Conservation (phyloP, 2,329 filamentous ascomycete species). For the Paecilomyces sp. region DNA sequence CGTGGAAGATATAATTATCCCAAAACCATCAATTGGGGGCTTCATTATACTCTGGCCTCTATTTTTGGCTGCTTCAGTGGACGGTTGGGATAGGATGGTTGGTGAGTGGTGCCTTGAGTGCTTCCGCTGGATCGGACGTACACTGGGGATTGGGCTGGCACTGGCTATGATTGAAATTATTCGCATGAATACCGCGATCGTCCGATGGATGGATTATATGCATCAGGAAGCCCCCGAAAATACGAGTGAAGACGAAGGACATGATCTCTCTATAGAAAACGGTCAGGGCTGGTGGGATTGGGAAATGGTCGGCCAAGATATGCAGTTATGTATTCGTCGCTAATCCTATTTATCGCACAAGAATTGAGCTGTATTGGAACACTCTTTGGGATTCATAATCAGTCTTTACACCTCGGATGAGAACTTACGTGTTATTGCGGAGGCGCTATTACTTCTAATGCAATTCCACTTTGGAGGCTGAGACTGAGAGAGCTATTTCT, state of each 20-base stretch:
- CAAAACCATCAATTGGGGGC: conserved; percentile 24
- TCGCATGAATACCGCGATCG: conserved; percentile 16
- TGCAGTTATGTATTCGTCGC: background rate
- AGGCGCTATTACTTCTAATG: background rate
- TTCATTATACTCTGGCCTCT: conserved; percentile 31
- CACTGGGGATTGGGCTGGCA: conserved; percentile 32
- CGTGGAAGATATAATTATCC: conserved; percentile 8
- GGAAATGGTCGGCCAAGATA: background rate
- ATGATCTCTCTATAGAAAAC: background rate
- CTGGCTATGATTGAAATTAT: conserved; percentile 27
- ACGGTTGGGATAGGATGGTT: conserved; percentile 17
- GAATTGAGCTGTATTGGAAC: background rate
- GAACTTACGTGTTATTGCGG: background rate
- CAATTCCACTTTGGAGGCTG: background rate
- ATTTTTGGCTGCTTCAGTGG: conserved; percentile 26
- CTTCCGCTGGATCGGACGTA: conserved; percentile 24
- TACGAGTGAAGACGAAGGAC: background rate
- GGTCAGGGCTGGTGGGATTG: background rate
- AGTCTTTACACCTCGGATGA: background rate
- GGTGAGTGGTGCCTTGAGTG: conserved; percentile 26
- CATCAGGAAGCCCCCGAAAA: background rate
- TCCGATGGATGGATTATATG: conserved; percentile 12
- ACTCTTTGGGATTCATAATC: background rate
- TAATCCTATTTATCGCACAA: background rate
- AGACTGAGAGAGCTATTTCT: background rate